These are phyloP conservation scores for Claviceps sp. DNA, from an alignment of 2,329 filamentous ascomycete species.

Conservation along the genomic window DNA sequence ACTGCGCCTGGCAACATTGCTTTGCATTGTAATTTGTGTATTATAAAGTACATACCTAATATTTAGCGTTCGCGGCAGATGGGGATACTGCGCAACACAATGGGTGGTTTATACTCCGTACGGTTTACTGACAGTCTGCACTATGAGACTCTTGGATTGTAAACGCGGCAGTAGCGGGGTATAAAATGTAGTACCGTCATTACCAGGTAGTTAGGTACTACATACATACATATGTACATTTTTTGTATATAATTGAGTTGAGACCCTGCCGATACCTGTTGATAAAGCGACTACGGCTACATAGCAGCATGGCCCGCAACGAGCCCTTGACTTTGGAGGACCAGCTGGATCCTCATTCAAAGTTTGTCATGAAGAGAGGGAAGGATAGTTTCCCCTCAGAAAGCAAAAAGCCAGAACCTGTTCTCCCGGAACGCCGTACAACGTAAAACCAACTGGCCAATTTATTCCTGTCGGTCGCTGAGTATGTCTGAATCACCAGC, in stretches of 20 bases:
- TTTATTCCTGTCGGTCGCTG: constrained; percentile 55
- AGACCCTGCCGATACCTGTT: constrained; percentile 3
- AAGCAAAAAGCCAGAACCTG: constrained; percentile 14
- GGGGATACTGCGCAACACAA: too few relatives aligned
- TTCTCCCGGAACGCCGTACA: constrained; percentile 32
- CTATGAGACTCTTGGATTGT: too few relatives aligned
- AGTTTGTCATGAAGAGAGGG: constrained; percentile 5
- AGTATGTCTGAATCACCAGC: constrained; percentile 98
- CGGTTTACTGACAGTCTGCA: too few relatives aligned
- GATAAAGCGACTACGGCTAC: constrained; percentile 1
- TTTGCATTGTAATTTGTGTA: too few relatives aligned
- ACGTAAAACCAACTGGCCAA: constrained; percentile 12
- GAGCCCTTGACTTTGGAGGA: constrained; percentile 1
- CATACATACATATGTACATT: too few relatives aligned
- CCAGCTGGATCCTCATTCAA: constrained; percentile 11
- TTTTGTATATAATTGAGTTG: constrained; percentile 8
- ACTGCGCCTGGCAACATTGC: too few relatives aligned
- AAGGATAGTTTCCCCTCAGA: constrained; percentile 15
- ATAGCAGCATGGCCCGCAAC: constrained; percentile 8
- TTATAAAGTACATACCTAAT: too few relatives aligned
- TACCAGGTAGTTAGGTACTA: too few relatives aligned
- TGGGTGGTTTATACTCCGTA: too few relatives aligned
- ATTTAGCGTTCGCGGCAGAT: too few relatives aligned
- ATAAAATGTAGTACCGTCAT: constrained; percentile 7
- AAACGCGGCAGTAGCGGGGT: too few relatives aligned